A percentile compares a stretch with the other conserved stretches of the same genome.
Evolutionary conservation across 164 flowering plant genomes (phyloP).

Genomic region (Nymphaea colorata): DNA sequence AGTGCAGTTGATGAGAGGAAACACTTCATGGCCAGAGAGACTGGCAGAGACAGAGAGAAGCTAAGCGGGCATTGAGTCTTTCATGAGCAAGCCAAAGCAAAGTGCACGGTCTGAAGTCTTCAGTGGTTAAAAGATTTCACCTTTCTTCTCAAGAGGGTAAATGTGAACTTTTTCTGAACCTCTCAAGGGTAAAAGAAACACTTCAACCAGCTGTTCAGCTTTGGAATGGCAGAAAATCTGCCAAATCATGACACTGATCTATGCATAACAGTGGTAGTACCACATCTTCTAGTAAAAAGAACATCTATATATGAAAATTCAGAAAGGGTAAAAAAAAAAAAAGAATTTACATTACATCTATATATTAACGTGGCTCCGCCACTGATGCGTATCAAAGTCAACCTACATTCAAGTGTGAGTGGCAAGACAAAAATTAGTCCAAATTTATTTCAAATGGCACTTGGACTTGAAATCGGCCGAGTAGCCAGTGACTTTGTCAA

Average conservation of each 20-base stretch:
- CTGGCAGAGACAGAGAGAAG: background rate
- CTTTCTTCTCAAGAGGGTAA: no score
- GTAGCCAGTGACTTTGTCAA: background rate
- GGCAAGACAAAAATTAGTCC: background rate
- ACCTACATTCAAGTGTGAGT: background rate
- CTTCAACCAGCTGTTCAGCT: no score
- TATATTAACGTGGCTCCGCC: background rate
- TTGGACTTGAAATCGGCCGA: background rate
- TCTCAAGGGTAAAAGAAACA: no score
- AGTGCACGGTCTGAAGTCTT: no score
- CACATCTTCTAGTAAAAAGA: no score
- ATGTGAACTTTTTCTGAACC: no score
- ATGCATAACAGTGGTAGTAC: no score
- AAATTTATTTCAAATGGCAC: background rate
- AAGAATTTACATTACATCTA: background rate
- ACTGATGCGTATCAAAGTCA: background rate
- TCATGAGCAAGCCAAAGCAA: background rate
- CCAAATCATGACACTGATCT: no score
- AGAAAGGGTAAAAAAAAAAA: background rate
- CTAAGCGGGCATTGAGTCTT: no score
- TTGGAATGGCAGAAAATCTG: no score
- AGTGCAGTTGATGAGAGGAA: background rate
- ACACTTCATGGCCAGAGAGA: background rate
- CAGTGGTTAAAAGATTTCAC: no score
- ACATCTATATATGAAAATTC: background rate